Evolutionary conservation across 106 monocot species (phyloP), one percentile per base, ranked within the genome.

Genomic region (Dioscorea zingiberensis): DNA sequence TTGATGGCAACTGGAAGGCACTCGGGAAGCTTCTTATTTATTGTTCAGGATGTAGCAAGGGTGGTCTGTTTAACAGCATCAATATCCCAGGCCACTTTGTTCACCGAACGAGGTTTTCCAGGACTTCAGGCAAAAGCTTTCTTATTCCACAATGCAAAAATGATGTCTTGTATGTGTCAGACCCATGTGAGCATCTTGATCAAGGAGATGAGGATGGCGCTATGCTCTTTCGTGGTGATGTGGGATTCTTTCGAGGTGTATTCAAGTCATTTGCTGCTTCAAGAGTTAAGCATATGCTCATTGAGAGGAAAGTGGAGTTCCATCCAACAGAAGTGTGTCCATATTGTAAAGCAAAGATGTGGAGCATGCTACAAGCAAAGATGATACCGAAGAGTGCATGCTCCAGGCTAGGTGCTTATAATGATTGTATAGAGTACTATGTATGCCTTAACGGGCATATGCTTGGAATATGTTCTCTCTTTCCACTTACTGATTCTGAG

Each of bases 1-100:
- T 89, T 63, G 98, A 99, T 78, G 98, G 98, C 53, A 99, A 87
- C 59, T 99, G 98, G 98, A 87, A 89, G 66, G 89, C 98, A 25
- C 84, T 99, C 16, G 98, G 82, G 16, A 99, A 99, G 74, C 83
- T 99, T 60, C 81, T 99, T 10, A 82, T 93, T 62, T 83, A 84
- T 54, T 99, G 98, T 78, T 77, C 81, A 21, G 98, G 93, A 3
- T 83, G 92, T 65, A 80, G 44, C 28, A 84, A 84, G 60, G 81
- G 75, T 21, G 86, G 80, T 28, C 70, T 81, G 2, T 89, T 99
- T 54, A 74, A 84, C 21, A 84, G 74, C 48, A 76, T 80, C 32
- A 56, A 78, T 49, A 73, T 93, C 7, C 89, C 86, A 23, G 93
- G 84, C 11, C 98, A 99, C 47, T 93, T 99, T 80, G 98, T 89